Conservation (phyloP, 2,329 filamentous ascomycete species). For the Penicillium carneum region DNA sequence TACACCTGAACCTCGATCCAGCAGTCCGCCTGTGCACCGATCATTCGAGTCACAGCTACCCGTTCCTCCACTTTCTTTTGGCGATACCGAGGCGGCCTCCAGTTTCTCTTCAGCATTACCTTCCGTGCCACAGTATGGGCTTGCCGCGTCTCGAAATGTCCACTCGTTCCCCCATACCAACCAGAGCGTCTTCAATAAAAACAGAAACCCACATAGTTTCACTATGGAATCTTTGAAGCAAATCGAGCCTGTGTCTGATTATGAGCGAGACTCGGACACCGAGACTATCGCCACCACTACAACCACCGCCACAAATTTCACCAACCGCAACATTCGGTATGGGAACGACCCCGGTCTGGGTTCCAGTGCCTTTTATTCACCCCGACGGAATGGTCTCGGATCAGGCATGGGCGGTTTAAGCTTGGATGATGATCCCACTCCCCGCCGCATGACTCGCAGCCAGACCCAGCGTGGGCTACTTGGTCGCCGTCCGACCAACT, state of each 20-base stretch:
- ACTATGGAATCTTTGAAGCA: slow-evolving; percentile 43
- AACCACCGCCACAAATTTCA: slow-evolving; percentile 44
- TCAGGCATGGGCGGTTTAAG: slow-evolving; percentile 45
- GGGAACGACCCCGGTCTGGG: slow-evolving; percentile 33
- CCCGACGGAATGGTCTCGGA: slow-evolving; percentile 43
- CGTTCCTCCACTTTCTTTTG: slow-evolving; percentile 43
- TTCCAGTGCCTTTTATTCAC: slow-evolving; percentile 39
- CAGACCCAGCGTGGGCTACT: slow-evolving; percentile 41
- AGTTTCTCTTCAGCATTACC: slow-evolving; percentile 41
- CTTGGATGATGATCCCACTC: slow-evolving; percentile 43
- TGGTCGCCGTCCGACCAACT: slow-evolving; percentile 27
- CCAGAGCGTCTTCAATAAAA: slow-evolving; percentile 9
- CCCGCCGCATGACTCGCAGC: slow-evolving; percentile 47
- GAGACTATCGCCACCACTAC: slow-evolving; percentile 48
- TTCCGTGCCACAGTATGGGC: slow-evolving; percentile 33
- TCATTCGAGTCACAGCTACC: slow-evolving; percentile 36
- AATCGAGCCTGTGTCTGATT: slow-evolving; percentile 44
- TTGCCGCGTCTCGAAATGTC: slow-evolving; percentile 32
- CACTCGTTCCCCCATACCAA: slow-evolving; percentile 23
- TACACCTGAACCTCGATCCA: slow-evolving; percentile 25
- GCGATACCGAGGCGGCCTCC: slow-evolving; percentile 36
- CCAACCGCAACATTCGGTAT: slow-evolving; percentile 48
- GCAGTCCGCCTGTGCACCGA: slow-evolving; percentile 24
- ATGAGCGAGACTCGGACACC: slow-evolving; percentile 47
- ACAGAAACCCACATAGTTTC: slow-evolving; percentile 42